Evolutionary conservation across 2,329 filamentous ascomycete species (phyloP).

Genomic region (Apiospora marii): DNA sequence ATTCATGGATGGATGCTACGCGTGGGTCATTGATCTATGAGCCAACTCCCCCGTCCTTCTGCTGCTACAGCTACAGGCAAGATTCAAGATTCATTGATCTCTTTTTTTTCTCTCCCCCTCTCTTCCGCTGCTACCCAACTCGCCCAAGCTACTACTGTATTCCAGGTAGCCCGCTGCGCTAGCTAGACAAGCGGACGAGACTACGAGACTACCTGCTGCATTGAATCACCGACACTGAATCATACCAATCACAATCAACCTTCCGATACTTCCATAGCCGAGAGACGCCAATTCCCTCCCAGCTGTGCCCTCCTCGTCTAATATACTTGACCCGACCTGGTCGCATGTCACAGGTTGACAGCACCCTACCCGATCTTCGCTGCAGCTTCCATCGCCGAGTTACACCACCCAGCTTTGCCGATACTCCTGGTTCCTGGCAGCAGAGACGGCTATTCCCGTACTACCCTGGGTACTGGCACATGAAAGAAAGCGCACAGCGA

Average conservation of each 20-base stretch:
- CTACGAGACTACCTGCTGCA: no score
- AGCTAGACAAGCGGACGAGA: conserved; percentile 5
- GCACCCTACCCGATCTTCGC: conserved; percentile 24
- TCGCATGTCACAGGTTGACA: conserved; percentile 35
- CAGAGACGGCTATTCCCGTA: conserved; percentile 3
- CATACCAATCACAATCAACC: conserved; percentile 16
- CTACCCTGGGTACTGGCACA: neutral
- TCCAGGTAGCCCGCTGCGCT: neutral
- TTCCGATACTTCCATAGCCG: neutral
- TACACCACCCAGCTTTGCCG: neutral
- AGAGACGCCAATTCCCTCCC: conserved; percentile 2
- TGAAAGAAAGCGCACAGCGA: conserved; percentile 19
- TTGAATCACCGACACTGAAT: neutral
- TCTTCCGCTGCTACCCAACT: neutral
- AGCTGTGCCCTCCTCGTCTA: neutral
- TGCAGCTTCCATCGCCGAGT: neutral
- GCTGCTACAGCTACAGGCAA: neutral
- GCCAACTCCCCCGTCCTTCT: neutral
- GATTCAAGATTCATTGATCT: neutral
- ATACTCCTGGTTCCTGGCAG: neutral
- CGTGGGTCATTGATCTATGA: conserved; percentile 1
- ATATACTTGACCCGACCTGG: conserved; percentile 31
- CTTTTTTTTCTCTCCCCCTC: neutral
- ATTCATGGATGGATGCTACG: neutral
- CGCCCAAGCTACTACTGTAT: neutral